A percentile compares a stretch with the other conserved stretches of the same genome.
phyloP scores from a whole-genome alignment of 257 asterid genomes.

The Solanum chaucha region DNA sequence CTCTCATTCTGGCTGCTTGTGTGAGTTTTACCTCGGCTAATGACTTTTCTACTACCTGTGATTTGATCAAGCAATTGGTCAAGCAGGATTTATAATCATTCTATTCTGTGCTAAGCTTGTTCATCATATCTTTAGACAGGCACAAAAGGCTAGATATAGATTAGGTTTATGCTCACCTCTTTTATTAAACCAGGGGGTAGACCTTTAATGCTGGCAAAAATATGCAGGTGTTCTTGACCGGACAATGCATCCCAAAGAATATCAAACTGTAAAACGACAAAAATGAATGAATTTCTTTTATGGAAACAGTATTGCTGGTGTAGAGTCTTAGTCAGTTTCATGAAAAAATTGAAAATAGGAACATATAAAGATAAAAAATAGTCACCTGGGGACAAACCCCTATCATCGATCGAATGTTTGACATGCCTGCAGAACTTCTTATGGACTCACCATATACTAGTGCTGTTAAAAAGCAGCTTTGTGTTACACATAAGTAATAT shows the following conservation, averaged over 20 bases:
- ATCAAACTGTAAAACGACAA: slow-evolving; percentile 55
- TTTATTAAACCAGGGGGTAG: slow-evolving; percentile 44
- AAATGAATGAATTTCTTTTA: slow-evolving; percentile 4
- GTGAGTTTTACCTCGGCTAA: slow-evolving; percentile 76
- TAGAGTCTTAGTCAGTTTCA: background rate
- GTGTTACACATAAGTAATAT: background rate
- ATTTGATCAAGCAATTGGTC: background rate
- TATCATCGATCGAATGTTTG: slow-evolving; percentile 66
- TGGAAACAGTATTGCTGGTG: background rate
- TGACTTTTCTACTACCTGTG: slow-evolving; percentile 55
- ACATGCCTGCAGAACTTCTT: slow-evolving; percentile 73
- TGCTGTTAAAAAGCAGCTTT: slow-evolving; percentile 37
- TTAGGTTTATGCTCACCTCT: slow-evolving; percentile 26
- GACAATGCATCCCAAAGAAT: slow-evolving; percentile 90
- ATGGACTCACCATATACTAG: slow-evolving; percentile 77
- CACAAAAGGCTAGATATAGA: background rate
- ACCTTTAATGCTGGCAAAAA: slow-evolving; percentile 89
- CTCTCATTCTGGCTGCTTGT: slow-evolving; percentile 63
- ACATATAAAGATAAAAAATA: slow-evolving; percentile 10
- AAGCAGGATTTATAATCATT: background rate
- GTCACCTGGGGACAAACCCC: slow-evolving; percentile 97
- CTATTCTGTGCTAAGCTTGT: background rate
- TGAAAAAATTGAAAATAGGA: background rate
- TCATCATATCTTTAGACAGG: background rate
- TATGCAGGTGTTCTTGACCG: slow-evolving; percentile 76